Base-by-base conservation (phyloP, 192 early-diverging fungal species). In the Tieghemiomyces parasiticus region DNA sequence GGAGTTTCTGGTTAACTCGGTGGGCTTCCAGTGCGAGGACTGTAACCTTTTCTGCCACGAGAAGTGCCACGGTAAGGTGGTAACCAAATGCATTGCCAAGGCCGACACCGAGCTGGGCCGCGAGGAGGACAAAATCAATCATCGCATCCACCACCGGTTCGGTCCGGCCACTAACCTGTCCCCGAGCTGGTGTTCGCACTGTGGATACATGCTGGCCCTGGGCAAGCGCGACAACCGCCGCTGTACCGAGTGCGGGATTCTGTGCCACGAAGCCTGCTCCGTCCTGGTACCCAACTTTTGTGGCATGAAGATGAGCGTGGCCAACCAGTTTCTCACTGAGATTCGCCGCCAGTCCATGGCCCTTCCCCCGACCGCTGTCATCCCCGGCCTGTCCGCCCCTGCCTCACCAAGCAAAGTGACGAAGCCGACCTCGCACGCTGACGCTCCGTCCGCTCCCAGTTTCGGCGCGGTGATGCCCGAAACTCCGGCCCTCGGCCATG, bases 171-270 rank as follows among this genome's bases (percentile, higher is more conserved):
- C 82, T 42, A 91, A 85, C 58, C 76, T 92, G 53, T 84, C 81
- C 25, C 86, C 88, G 35, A 82, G 84, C 69, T 99, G 95, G 95
- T 99, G 95, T 70, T 90, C 84, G 64, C 95, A 99, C 73, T 99
- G 95, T 73, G 95, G 95, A 33, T 90, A 81, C 44, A 90, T 99
- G 86, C 83, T 98, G 35, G 80, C 94, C 22, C 71, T 99, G 6
- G 87, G 90, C 30, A 65, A 72, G 0, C 61, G 68, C 26, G 63
- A 67, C 19, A 46, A 64, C 59, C 83, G 82, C 61, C 28, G 33
- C 28, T 76, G 67, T 65, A 63, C 74, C 59, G 93, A 97, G 74
- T 99, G 95, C 74, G 64, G 68, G 47, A 67, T 80, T 38, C 79
- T 84, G 0, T 89, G 89, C 63, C 95, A 99, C 67, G 74, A 81